Evolutionary conservation across 2,329 filamentous ascomycete species (phyloP).

Genomic region (Aspergillus sp.): DNA sequence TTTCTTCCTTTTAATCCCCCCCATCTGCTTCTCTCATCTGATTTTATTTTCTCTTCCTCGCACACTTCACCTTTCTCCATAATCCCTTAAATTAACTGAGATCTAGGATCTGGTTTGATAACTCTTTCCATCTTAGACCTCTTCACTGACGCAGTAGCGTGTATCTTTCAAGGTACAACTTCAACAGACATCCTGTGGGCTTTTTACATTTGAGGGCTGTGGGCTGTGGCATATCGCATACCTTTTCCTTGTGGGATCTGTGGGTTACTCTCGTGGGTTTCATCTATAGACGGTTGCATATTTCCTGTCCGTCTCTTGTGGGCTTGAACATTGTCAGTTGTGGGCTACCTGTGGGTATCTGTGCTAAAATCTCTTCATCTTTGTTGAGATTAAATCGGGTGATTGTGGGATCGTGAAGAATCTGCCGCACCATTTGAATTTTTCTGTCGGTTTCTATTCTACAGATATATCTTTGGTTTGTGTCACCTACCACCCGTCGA

Average conservation of each 20-base stretch:
- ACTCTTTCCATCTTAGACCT: slow-evolving; percentile 17
- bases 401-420: slow-evolving; percentile 34
- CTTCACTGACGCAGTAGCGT: slow-evolving; percentile 34
- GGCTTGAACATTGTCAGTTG: slow-evolving; percentile 44
- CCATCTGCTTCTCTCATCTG: slow-evolving; percentile 10
- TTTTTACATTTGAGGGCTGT: slow-evolving; percentile 42
- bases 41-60: slow-evolving; percentile 7
- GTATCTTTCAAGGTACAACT: slow-evolving; percentile 33
- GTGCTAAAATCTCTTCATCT: slow-evolving; percentile 20
- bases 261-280: slow-evolving; percentile 42
- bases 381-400: slow-evolving; percentile 31
- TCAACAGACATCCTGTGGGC: slow-evolving; percentile 40
- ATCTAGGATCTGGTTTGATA: slow-evolving; percentile 15
- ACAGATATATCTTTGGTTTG: slow-evolving; percentile 4
- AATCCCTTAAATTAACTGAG: slow-evolving; percentile 14
- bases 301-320: slow-evolving; percentile 44
- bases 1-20: slow-evolving; percentile 25
- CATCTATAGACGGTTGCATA: slow-evolving; percentile 41
- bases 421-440: slow-evolving; percentile 35
- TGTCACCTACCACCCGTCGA: background rate
- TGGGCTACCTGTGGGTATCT: slow-evolving; percentile 43
- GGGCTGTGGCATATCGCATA: slow-evolving; percentile 42
- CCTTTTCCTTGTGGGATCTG: slow-evolving; percentile 44
- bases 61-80: slow-evolving; percentile 7
- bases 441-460: slow-evolving; percentile 13